phyloP scores from a whole-genome alignment of 805 yeast genomes.

The Yamadazyma olivae region DNA sequence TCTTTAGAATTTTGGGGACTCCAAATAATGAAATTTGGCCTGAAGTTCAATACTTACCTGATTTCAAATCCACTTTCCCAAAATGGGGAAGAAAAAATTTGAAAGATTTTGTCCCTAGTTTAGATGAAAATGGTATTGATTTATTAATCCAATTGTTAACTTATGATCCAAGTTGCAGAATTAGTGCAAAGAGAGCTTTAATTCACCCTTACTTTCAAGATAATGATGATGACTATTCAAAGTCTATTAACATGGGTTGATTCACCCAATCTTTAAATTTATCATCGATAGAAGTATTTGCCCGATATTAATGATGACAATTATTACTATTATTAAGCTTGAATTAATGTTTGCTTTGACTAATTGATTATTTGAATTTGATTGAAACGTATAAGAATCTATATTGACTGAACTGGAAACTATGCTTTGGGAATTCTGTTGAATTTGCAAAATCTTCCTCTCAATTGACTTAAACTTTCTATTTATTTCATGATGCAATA shows the following conservation, averaged over 20 bases:
- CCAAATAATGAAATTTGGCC: constrained; percentile 96
- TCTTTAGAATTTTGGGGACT: constrained; percentile 89
- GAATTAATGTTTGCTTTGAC: background rate
- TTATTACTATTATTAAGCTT: background rate
- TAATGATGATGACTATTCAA: constrained; percentile 32
- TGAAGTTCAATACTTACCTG: constrained; percentile 85
- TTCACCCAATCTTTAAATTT: background rate
- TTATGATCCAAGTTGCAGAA: constrained; percentile 91
- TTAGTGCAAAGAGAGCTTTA: constrained; percentile 91
- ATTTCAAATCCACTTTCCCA: constrained; percentile 90
- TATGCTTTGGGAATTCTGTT: too few relatives aligned
- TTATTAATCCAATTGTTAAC: constrained; percentile 73
- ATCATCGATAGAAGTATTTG: background rate
- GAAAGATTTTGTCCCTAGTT: constrained; percentile 67
- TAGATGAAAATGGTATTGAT: constrained; percentile 83
- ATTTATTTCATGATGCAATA: constrained; percentile 3
- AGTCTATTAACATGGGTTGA: constrained; percentile 41
- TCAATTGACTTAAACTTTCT: constrained; percentile 5
- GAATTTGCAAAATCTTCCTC: background rate
- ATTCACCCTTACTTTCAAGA: constrained; percentile 82
- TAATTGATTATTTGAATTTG: too few relatives aligned
- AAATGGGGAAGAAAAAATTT: constrained; percentile 79
- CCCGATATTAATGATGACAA: background rate
- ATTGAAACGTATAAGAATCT: too few relatives aligned
- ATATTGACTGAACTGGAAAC: too few relatives aligned